Evolutionary conservation across 441 rosid genomes (phyloP).

Genomic region (Melastoma candidum): DNA sequence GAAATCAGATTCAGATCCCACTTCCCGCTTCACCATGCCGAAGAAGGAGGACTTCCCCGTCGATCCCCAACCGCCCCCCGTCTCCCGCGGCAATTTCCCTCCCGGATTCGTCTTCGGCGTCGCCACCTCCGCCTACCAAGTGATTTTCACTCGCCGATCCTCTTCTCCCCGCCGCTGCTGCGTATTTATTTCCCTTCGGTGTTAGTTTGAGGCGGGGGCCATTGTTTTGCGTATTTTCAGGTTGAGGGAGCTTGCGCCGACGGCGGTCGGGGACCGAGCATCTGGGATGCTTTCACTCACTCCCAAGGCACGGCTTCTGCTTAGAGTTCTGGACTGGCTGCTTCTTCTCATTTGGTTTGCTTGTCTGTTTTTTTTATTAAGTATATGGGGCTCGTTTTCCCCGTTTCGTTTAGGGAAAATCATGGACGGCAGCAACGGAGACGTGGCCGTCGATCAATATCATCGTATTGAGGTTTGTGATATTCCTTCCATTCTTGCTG

Average conservation of each 20-base stretch:
- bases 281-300: slow-evolving; percentile 82
- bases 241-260: slow-evolving; percentile 49
- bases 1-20: too few relatives aligned
- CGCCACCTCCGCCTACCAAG: slow-evolving; percentile 89
- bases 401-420: slow-evolving; percentile 38
- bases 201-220: not conserved
- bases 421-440: slow-evolving; percentile 71
- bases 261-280: slow-evolving; percentile 71
- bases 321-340: not conserved
- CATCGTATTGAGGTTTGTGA: slow-evolving; percentile 50
- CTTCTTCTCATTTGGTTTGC: not conserved
- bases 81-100: slow-evolving; percentile 49
- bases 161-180: not conserved
- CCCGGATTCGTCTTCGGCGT: slow-evolving; percentile 65
- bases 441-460: slow-evolving; percentile 88
- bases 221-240: slow-evolving; percentile 6
- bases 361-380: not conserved
- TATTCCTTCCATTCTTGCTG: not conserved
- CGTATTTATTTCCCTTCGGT: not conserved
- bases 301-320: slow-evolving; percentile 32
- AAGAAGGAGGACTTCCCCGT: slow-evolving; percentile 1
- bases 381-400: too few relatives aligned
- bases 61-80: not conserved
- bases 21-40: slow-evolving; percentile 2
- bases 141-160: slow-evolving; percentile 4